Conservation (phyloP, 441 rosid species). For the Populus tomentosa region DNA sequence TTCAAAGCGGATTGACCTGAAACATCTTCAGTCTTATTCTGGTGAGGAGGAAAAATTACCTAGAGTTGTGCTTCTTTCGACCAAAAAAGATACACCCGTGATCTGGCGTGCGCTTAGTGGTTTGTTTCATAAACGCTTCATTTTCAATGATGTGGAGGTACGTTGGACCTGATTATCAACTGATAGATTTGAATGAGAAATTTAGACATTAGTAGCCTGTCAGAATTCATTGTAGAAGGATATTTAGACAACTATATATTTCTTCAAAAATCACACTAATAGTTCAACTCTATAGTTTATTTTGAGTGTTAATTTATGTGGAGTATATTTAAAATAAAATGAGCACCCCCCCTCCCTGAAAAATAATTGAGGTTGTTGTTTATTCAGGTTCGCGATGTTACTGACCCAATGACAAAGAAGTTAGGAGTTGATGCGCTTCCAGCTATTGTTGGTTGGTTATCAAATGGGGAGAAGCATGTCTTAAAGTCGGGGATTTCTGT, state of each 20-base stretch:
- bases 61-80: conserved; percentile 68
- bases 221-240: neutral
- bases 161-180: neutral
- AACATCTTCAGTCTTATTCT: conserved; percentile 32
- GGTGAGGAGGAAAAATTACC: conserved; percentile 36
- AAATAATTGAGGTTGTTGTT: conserved; percentile 11
- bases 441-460: conserved; percentile 81
- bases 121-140: conserved; percentile 54
- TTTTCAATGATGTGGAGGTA: conserved; percentile 69
- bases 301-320: neutral
- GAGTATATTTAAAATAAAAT: neutral
- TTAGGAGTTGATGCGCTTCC: conserved; percentile 73
- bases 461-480: conserved; percentile 73
- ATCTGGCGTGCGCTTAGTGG: conserved; percentile 95
- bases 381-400: conserved; percentile 57
- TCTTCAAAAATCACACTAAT: neutral
- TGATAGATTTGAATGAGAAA: neutral
- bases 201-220: neutral
- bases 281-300: neutral
- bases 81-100: conserved; percentile 75
- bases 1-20: conserved; percentile 53
- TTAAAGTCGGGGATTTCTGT: conserved; percentile 67
- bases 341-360: neutral
- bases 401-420: conserved; percentile 44
- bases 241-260: neutral